Base-by-base conservation (phyloP, 1,139 yeast genomes). In the Taiozyma sp. region DNA sequence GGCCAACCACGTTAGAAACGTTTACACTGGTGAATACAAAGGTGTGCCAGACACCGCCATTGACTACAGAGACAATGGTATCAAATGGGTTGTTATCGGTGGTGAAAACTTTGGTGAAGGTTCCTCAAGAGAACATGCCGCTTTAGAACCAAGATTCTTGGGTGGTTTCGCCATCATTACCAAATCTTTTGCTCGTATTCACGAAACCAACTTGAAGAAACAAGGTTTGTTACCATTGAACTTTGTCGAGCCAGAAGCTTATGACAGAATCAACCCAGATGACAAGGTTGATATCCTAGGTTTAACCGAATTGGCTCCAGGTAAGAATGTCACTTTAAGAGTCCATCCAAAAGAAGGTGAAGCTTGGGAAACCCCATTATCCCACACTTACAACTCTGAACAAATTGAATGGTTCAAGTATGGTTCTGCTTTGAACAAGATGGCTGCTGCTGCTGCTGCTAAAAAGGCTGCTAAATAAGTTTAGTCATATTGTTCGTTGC, bases 71-170 rank as follows among this genome's bases (percentile, higher is more conserved):
- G 96, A 90, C 71, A 75, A 84, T 64, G 96, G 96, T 68, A 78
- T 84, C 71, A 83, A 78, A 70, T 93, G 99, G 99, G 97, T 92
- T 75, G 99, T 93, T 62, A 83, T 93, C 71, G 99, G 98, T 78
- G 99, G 91, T 73, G 97, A 93, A 77, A 93, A 93, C 81, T 89
- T 91, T 69, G 99, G 99, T 82, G 99, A 93, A 80, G 99, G 99
- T 79, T 93, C 99, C 57, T 92, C 98, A 66, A 91, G 99, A 84
- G 99, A 93, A 79, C 99, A 93, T 74, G 99, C 99, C 70, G 99
- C 99, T 65, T 85, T 93, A 71, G 97, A 92, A 81, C 99, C 99
- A 78, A 88, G 99, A 82, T 93, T 78, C 93, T 83, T 93, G 70
- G 99, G 99, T 79, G 99, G 96, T 70, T 89, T 87, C 70, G 97